phyloP scores from a whole-genome alignment of 2,329 filamentous ascomycete genomes.

The Zymoseptoria pseudotritici region DNA sequence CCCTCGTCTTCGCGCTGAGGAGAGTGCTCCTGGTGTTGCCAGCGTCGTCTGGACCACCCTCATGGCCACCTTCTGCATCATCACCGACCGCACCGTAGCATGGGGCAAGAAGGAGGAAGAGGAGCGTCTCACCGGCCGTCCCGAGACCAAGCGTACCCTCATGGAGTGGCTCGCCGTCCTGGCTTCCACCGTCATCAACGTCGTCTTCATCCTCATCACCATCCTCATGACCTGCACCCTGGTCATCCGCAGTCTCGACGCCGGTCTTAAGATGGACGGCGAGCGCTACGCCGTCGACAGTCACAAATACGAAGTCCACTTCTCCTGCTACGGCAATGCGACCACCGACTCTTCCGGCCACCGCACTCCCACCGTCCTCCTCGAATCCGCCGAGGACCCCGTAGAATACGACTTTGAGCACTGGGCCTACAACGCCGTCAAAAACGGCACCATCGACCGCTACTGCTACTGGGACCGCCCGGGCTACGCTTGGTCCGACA shows the following conservation, averaged over 20 bases:
- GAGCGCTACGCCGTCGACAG: slow-evolving; percentile 72
- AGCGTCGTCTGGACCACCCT: slow-evolving; percentile 77
- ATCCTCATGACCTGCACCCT: slow-evolving; percentile 73
- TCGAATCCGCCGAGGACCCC: slow-evolving; percentile 76
- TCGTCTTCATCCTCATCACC: slow-evolving; percentile 59
- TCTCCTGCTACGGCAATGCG: slow-evolving; percentile 72
- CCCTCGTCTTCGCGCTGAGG: slow-evolving; percentile 66
- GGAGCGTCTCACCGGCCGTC: slow-evolving; percentile 79
- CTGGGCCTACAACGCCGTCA: slow-evolving; percentile 67
- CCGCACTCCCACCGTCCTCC: slow-evolving; percentile 67
- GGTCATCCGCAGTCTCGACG: slow-evolving; percentile 71
- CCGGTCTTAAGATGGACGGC: slow-evolving; percentile 65
- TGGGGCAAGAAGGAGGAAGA: slow-evolving; percentile 94
- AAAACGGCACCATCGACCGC: slow-evolving; percentile 73
- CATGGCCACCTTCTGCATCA: slow-evolving; percentile 70
- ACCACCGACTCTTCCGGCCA: slow-evolving; percentile 47
- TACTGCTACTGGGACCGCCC: slow-evolving; percentile 97
- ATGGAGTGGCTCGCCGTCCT: slow-evolving; percentile 79
- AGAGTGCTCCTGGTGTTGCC: slow-evolving; percentile 83
- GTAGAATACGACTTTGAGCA: slow-evolving; percentile 72
- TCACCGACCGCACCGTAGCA: slow-evolving; percentile 72
- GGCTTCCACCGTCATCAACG: slow-evolving; percentile 62
- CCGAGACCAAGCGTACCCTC: slow-evolving; percentile 74
- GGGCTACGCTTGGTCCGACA: slow-evolving; percentile 81
- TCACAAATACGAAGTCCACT: slow-evolving; percentile 76